A percentile compares a stretch with the other conserved stretches of the same genome.
Conservation (phyloP, 106 monocot genomes). For the Dioscorea alata region DNA sequence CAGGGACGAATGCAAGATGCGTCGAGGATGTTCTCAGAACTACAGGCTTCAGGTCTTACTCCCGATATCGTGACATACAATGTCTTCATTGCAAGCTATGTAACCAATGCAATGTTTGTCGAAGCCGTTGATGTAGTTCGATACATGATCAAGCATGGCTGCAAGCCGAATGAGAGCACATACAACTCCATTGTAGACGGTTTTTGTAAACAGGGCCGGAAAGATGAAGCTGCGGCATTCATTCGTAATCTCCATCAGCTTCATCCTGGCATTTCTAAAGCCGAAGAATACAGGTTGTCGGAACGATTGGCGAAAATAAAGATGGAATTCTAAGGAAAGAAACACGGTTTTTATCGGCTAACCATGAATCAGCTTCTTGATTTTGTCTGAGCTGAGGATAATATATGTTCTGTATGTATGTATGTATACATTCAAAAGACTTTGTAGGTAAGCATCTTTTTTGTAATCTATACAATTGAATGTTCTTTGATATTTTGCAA, state of each 20-base stretch:
- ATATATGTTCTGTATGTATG: no score
- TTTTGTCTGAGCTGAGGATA: background rate
- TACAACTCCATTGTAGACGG: slow-evolving; percentile 78
- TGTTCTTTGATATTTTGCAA: no score
- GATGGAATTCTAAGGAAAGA: background rate
- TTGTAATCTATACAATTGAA: no score
- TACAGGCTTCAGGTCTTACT: slow-evolving; percentile 62
- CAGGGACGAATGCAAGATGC: slow-evolving; percentile 77
- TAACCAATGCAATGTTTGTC: slow-evolving; percentile 73
- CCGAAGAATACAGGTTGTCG: slow-evolving; percentile 30
- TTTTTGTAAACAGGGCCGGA: slow-evolving; percentile 50
- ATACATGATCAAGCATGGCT: slow-evolving; percentile 72
- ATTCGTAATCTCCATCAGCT: slow-evolving; percentile 49
- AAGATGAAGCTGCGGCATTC: slow-evolving; percentile 59
- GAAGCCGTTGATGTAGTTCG: slow-evolving; percentile 76
- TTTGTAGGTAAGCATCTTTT: no score
- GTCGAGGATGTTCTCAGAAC: slow-evolving; percentile 76
- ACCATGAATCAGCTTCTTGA: background rate
- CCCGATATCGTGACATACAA: slow-evolving; percentile 95
- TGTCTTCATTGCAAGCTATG: slow-evolving; percentile 77
- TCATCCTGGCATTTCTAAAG: slow-evolving; percentile 48
- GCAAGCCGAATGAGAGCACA: slow-evolving; percentile 84
- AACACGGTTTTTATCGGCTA: background rate
- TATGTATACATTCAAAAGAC: no score
- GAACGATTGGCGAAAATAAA: slow-evolving; percentile 33